Evolutionary conservation across 2,329 filamentous ascomycete species (phyloP).

Genomic region (Penicillium sp.): DNA sequence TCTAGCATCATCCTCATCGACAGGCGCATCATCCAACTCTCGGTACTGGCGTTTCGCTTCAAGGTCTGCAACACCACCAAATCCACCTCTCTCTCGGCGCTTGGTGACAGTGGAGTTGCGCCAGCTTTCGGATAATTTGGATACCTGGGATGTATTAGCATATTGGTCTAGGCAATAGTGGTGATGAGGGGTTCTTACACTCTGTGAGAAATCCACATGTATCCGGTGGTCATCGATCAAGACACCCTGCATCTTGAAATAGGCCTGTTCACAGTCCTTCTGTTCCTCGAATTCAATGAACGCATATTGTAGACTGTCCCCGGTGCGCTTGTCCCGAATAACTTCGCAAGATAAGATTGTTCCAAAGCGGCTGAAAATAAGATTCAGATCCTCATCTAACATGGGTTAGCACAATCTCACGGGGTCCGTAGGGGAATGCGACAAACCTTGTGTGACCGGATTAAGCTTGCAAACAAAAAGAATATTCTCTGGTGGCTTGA

Average conservation of each 20-base stretch:
- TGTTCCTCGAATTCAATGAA: slow-evolving; percentile 97
- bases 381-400: slow-evolving; percentile 80
- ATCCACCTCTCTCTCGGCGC: slow-evolving; percentile 70
- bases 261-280: slow-evolving; percentile 87
- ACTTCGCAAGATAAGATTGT: slow-evolving; percentile 95
- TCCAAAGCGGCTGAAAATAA: slow-evolving; percentile 96
- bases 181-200: slow-evolving; percentile 57
- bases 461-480: slow-evolving; percentile 99
- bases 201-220: slow-evolving; percentile 98
- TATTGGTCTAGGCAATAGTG: background rate
- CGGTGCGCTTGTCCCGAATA: slow-evolving; percentile 88
- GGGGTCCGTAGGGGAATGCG: background rate
- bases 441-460: slow-evolving; percentile 74
- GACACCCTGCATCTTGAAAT: slow-evolving; percentile 98
- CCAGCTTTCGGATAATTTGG: slow-evolving; percentile 86
- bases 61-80: slow-evolving; percentile 82
- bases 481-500: slow-evolving; percentile 95
- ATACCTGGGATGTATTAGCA: slow-evolving; percentile 48
- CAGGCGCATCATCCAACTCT: slow-evolving; percentile 55
- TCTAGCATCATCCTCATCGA: slow-evolving; percentile 51
- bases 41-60: slow-evolving; percentile 91
- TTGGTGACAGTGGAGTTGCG: slow-evolving; percentile 81
- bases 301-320: slow-evolving; percentile 93
- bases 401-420: slow-evolving; percentile 11
- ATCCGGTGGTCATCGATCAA: slow-evolving; percentile 96